Conservation (phyloP, 257 asterid species). For the Schizonepeta tenuifolia region DNA sequence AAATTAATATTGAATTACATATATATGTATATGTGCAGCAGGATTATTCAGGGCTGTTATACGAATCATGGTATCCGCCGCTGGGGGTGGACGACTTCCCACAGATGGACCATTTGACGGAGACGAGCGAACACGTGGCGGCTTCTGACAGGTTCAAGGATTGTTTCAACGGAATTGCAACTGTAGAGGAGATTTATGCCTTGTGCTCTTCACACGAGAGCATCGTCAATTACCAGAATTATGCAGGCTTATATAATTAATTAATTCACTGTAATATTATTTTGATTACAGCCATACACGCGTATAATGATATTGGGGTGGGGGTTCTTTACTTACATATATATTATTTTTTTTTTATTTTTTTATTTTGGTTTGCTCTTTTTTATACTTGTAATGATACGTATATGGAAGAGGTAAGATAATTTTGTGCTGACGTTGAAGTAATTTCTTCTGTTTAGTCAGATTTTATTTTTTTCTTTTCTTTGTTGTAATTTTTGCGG, state of each 20-base stretch:
- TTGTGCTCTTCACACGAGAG: slow-evolving; percentile 43
- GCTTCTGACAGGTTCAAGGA: slow-evolving; percentile 41
- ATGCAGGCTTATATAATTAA: slow-evolving; percentile 37
- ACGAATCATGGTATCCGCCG: slow-evolving; percentile 42
- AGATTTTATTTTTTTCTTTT: slow-evolving; percentile 3
- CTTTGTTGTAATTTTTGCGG: slow-evolving; percentile 21
- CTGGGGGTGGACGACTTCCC: slow-evolving; percentile 53
- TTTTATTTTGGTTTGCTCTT: background rate
- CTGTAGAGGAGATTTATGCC: slow-evolving; percentile 50
- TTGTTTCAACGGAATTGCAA: slow-evolving; percentile 36
- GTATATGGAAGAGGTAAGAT: slow-evolving; percentile 19
- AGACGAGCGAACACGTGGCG: slow-evolving; percentile 39
- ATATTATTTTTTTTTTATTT: no score
- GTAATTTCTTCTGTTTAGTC: background rate
- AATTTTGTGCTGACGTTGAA: slow-evolving; percentile 28
- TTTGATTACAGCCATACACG: background rate
- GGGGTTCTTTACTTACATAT: background rate
- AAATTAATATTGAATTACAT: no score
- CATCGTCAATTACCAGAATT: slow-evolving; percentile 33
- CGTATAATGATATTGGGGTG: background rate
- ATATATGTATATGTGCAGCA: slow-evolving; percentile 28
- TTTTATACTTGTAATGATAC: slow-evolving; percentile 37
- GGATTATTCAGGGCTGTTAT: slow-evolving; percentile 40
- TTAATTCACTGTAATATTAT: background rate
- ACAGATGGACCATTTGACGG: slow-evolving; percentile 36